Evolutionary conservation across 768 basidiomycete species (phyloP).

Genomic region (Psilocybe azurescens): DNA sequence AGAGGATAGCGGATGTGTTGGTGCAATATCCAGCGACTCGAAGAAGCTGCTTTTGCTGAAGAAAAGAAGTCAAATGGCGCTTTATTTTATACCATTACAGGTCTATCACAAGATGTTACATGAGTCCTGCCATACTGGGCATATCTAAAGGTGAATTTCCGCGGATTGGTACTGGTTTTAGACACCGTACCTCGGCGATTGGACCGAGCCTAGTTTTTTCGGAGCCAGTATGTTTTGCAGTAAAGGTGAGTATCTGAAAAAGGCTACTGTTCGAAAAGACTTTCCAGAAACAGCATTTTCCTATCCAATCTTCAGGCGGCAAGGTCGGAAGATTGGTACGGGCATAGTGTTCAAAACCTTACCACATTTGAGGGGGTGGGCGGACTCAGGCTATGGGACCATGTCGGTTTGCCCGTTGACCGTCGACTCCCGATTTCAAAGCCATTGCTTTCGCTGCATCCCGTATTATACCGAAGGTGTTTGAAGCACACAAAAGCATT

Average conservation of each 20-base stretch:
- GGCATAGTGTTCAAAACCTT: not conserved
- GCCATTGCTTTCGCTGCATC: no score
- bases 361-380: not conserved
- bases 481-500: no score
- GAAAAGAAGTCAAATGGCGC: not conserved
- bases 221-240: not conserved
- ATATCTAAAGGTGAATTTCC: not conserved
- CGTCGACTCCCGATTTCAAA: not conserved
- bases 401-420: not conserved
- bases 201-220: conserved; percentile 32
- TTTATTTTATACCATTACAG: not conserved
- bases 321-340: not conserved
- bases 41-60: not conserved
- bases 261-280: not conserved
- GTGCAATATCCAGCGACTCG: not conserved
- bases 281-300: not conserved
- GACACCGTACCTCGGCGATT: conserved; percentile 25
- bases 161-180: not conserved
- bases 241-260: conserved; percentile 1
- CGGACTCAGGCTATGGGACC: no score
- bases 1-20: not conserved
- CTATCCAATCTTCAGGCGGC: not conserved
- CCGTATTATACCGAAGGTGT: no score
- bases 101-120: not conserved
- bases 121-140: not conserved